Conservation (phyloP, 192 early-diverging fungal genomes). For the Spinellus fusiger region DNA sequence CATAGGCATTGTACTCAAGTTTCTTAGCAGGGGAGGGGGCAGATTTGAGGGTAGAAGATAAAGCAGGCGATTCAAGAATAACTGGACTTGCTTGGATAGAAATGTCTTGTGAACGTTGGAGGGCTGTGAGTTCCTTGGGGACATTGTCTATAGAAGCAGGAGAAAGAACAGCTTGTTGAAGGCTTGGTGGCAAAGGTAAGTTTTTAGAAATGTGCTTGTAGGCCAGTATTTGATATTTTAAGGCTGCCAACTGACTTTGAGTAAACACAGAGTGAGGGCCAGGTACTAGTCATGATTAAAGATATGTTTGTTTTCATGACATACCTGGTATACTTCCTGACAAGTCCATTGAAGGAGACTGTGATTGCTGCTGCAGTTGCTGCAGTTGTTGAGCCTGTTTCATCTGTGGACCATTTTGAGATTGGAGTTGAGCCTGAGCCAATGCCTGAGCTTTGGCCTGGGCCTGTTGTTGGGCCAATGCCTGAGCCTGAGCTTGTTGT, state of each 20-base stretch:
- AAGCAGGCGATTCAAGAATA: neutral
- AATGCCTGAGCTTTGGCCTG: neutral
- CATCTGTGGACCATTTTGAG: neutral
- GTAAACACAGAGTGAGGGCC: constrained; percentile 36
- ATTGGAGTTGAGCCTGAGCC: neutral
- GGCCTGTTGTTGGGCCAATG: neutral
- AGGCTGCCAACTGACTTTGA: constrained; percentile 54
- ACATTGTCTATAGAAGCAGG: neutral
- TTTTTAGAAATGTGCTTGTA: constrained; percentile 78
- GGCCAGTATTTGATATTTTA: constrained; percentile 79
- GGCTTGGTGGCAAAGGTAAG: constrained; percentile 63
- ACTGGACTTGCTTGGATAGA: neutral
- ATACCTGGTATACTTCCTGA: neutral
- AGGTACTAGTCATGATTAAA: neutral
- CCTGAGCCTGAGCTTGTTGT: neutral
- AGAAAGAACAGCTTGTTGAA: constrained; percentile 64
- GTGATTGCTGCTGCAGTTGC: neutral
- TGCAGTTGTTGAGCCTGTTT: neutral
- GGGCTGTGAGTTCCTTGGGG: neutral
- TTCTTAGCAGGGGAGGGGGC: constrained; percentile 1
- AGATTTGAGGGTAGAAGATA: neutral
- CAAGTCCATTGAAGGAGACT: neutral
- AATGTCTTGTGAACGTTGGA: neutral
- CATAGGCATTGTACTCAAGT: constrained; percentile 40
- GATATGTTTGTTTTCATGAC: neutral